Conservation (phyloP, 192 early-diverging fungal species). For the Coemansia sp. region DNA sequence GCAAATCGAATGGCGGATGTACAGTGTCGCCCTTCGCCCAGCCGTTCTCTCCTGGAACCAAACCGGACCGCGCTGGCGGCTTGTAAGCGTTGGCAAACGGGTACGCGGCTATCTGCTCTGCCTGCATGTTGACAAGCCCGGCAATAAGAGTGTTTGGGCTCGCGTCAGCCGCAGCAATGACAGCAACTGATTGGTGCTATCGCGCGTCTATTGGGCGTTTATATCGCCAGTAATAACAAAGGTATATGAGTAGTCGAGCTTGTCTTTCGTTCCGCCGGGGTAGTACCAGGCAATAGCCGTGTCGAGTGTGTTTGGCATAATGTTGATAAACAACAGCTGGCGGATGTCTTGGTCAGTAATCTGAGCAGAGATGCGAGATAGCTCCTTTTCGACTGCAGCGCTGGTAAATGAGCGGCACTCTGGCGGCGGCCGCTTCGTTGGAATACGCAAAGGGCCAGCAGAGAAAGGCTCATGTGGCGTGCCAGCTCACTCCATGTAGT, state of each 20-base stretch:
- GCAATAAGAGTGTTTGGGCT: slow-evolving; percentile 43
- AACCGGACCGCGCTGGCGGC: slow-evolving; percentile 40
- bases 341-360: slow-evolving; percentile 56
- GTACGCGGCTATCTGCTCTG: slow-evolving; percentile 40
- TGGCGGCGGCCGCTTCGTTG: slow-evolving; percentile 49
- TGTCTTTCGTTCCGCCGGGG: slow-evolving; percentile 8
- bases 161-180: slow-evolving; percentile 52
- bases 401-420: slow-evolving; percentile 58
- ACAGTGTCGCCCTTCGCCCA: slow-evolving; percentile 46
- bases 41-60: slow-evolving; percentile 22
- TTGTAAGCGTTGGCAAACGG: slow-evolving; percentile 67
- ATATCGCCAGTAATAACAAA: slow-evolving; percentile 74
- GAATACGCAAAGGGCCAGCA: slow-evolving; percentile 18
- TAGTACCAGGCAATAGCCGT: slow-evolving; percentile 62
- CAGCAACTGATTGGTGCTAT: slow-evolving; percentile 65
- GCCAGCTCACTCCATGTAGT: slow-evolving; percentile 32
- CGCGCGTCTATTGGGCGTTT: slow-evolving; percentile 71
- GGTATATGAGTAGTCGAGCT: slow-evolving; percentile 38
- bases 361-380: slow-evolving; percentile 20
- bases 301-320: slow-evolving; percentile 67
- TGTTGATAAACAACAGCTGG: slow-evolving; percentile 62
- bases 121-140: slow-evolving; percentile 60
- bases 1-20: slow-evolving; percentile 38
- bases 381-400: slow-evolving; percentile 40
- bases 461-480: slow-evolving; percentile 30